Evolutionary conservation across 768 basidiomycete genomes (phyloP), one percentile per base, ranked within the genome.

Genomic region (Boletus eberwhitei): DNA sequence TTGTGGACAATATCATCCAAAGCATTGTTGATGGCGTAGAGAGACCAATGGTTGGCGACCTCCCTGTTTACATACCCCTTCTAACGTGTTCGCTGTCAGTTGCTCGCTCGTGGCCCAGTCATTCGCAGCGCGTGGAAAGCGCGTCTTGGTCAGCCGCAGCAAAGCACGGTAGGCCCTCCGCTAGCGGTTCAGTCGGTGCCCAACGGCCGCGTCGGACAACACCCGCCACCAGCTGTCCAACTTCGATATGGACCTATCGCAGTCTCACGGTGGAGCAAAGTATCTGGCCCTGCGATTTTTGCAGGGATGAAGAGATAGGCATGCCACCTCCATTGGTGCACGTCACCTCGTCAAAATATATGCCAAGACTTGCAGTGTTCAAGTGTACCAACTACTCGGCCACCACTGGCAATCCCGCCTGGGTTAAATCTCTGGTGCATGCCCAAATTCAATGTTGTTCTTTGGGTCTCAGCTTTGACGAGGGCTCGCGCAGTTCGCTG

Each of bases 1-100:
- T 93, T 52, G 93, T 98, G 44, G 84, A 90, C 53, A 90, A 87
- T 59, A 93, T 99, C 63, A 83, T 98, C 49, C 79, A 86, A 61
- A 95, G 88, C 61, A 98, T 99, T 58, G 81, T 83, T 41, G 96
- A 98, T 69, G 97, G 97, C 11, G 93, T 98, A 37, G 93, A 96
- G 65, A 88, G 90, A 64, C 84, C 92, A 38, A 77, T 77, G 60
- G 96, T 98, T 64, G 66, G 87, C 75, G 21, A 36, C 34, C 46
- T 57, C 40, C 29, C 42, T 37, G 45, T 47, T 32, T 49, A 41
- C 40, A 21, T 52, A 39, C 40, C 26, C 32, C 32, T 46, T 60
- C 52, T 63, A 50, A 59, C 58, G 39, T 31, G 47, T 52, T 58
- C 17, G 13, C 19, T 71, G 70, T 49, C 50, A 93, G 91, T 80